Evolutionary conservation across 352 stramenopile genomes (phyloP), one percentile per base, ranked within the genome.

Genomic region (Achlya hypogyna): DNA sequence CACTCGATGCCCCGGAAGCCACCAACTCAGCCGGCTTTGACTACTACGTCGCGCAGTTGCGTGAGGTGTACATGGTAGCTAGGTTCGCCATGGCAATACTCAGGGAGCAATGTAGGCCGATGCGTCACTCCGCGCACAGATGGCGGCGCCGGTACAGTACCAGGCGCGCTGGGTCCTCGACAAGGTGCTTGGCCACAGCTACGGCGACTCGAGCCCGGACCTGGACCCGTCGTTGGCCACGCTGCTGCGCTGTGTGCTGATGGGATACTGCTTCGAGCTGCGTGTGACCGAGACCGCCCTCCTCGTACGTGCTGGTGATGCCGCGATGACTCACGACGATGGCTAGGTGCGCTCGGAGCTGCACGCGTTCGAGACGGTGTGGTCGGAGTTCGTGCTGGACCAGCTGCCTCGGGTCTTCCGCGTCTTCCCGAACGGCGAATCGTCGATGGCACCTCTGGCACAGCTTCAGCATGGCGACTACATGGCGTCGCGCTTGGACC

Each of bases 351-450:
- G 54, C n/a, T 51, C 54, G 54, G 22, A 45, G 4, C 31, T 64
- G 12, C 54, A 45, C 32, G 20, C 47, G 20, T 64, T 51, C 54
- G 16, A 64, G 8, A 64, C 54, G 18, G 47, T 64, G 6, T 25
- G 28, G 54, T 64, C 54, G 65, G 51, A 53, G 22, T 63, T 91
- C 28, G 72, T 89, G 6, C 62, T 91, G 28, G 80, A 91, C 58
- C 82, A 81, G 43, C 20, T 28, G 32, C 79, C 78, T 32, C 79
- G 80, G 20, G 69, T 87, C 47, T 88, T 84, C 69, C 80, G 78
- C 3, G 53, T 80, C 20, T 78, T 83, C 16, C 73, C 76, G 22
- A 84, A 88, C 63, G 82, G 82, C 40, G 64, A 77, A 42, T 76
- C 78, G 25, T 71, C 65, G 20, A 70, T 75, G 25, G 58, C 60